Evolutionary conservation across 345 rosid genomes (phyloP).

Genomic region (Geranium brycei): DNA sequence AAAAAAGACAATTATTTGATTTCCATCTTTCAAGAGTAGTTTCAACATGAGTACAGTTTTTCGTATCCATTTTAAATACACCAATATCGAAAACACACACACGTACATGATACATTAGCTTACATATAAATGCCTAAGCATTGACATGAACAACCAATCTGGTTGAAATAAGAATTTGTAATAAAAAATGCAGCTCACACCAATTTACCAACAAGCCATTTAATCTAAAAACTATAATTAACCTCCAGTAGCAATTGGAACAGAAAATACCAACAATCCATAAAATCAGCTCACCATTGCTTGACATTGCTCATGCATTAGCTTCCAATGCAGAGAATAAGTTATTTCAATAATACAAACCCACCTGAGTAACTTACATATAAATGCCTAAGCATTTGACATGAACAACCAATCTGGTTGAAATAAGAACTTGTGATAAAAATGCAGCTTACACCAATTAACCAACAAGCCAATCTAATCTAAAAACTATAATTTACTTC

Average conservation of each 20-base stretch:
- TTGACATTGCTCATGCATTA: not conserved
- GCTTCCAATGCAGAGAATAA: not conserved
- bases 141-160: not conserved
- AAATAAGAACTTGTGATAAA: too few relatives aligned
- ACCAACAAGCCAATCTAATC: not conserved
- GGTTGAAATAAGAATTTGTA: not conserved
- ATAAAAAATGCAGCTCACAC: not conserved
- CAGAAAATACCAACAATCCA: too few relatives aligned
- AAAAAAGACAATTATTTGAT: not conserved
- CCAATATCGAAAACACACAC: not conserved
- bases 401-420: not conserved
- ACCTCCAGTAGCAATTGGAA: too few relatives aligned
- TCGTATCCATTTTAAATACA: too few relatives aligned
- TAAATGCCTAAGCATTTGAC: not conserved
- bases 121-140: not conserved
- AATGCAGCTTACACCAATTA: not conserved
- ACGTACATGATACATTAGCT: conserved; percentile 46
- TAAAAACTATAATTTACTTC: too few relatives aligned
- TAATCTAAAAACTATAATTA: not conserved
- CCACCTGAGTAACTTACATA: too few relatives aligned
- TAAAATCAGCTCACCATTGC: not conserved
- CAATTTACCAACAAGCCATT: not conserved
- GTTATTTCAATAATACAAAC: not conserved
- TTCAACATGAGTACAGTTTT: not conserved
- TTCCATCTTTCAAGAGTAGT: too few relatives aligned